Conservation (phyloP, 257 asterid genomes). For the Salvia rosmarinus region DNA sequence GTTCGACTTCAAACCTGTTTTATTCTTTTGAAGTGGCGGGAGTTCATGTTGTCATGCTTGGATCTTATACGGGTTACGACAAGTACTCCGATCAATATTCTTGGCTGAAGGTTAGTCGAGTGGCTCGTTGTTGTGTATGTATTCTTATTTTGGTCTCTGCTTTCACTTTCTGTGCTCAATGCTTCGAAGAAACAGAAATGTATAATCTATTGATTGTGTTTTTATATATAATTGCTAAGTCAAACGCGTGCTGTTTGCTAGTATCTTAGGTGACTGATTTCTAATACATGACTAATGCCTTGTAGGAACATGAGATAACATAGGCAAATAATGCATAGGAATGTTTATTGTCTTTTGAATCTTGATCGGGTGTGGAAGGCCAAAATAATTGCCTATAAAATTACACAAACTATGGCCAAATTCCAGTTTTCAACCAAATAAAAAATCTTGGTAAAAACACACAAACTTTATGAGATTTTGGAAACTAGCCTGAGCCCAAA, state of each 20-base stretch:
- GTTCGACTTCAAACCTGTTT: constrained; percentile 77
- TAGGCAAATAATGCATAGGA: neutral
- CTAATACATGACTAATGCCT: too few relatives aligned
- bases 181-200: neutral
- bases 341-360: neutral
- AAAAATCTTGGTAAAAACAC: too few relatives aligned
- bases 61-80: constrained; percentile 80
- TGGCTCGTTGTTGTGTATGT: neutral
- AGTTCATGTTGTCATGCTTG: constrained; percentile 90
- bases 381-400: too few relatives aligned
- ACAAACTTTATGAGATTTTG: too few relatives aligned
- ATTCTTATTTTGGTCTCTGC: neutral
- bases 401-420: too few relatives aligned
- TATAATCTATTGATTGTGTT: neutral
- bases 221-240: neutral
- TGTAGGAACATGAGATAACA: neutral
- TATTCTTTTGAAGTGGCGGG: constrained; percentile 96
- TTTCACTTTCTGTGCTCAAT: neutral
- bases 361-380: neutral
- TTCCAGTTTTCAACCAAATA: too few relatives aligned
- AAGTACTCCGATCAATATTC: constrained; percentile 70
- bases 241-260: neutral
- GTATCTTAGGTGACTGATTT: neutral
- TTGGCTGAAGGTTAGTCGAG: constrained; percentile 84
- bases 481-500: too few relatives aligned